These are phyloP conservation scores for Cutaneotrichosporon cyanovorans DNA, from an alignment of 1,284 basidiomycete species.

Conservation along the genomic window DNA sequence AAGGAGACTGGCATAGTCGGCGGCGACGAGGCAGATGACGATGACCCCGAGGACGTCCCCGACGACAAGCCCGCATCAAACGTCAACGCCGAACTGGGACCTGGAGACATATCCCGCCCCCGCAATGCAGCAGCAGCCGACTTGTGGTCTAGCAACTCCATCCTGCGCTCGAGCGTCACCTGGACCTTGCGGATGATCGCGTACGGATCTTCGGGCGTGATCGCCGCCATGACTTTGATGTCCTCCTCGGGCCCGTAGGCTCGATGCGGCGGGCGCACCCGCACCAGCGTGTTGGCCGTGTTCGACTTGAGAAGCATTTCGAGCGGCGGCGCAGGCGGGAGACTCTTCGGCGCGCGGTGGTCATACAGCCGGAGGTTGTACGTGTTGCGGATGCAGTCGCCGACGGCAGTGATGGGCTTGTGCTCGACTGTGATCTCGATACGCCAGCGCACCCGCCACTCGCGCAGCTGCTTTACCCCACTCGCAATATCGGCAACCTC, in stretches of 20 bases:
- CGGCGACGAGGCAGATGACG: no score
- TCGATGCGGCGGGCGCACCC: constrained; percentile 23
- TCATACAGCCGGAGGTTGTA: constrained; percentile 27
- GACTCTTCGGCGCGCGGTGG: constrained; percentile 19
- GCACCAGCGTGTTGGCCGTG: constrained; percentile 16
- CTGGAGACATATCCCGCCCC: not conserved
- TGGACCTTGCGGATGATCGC: constrained; percentile 23
- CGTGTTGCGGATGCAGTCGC: constrained; percentile 22
- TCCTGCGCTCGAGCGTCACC: constrained; percentile 26
- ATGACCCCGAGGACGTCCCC: no score
- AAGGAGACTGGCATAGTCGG: no score
- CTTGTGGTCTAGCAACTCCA: constrained; percentile 15
- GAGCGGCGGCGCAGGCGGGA: constrained; percentile 27
- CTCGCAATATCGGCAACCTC: constrained; percentile 19
- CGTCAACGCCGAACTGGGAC: no score
- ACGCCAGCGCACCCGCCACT: constrained; percentile 35
- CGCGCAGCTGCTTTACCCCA: constrained; percentile 22
- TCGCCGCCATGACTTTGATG: constrained; percentile 22
- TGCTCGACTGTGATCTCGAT: constrained; percentile 34
- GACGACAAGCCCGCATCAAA: no score
- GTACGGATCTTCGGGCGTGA: constrained; percentile 22
- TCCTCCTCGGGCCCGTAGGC: constrained; percentile 31
- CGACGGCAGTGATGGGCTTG: constrained; percentile 33
- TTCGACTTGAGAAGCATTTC: constrained; percentile 18
- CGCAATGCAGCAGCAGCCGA: not conserved